Evolutionary conservation across 2,329 filamentous ascomycete genomes (phyloP), one percentile per base, ranked within the genome.

Genomic region (Tolypocladium paradoxum): DNA sequence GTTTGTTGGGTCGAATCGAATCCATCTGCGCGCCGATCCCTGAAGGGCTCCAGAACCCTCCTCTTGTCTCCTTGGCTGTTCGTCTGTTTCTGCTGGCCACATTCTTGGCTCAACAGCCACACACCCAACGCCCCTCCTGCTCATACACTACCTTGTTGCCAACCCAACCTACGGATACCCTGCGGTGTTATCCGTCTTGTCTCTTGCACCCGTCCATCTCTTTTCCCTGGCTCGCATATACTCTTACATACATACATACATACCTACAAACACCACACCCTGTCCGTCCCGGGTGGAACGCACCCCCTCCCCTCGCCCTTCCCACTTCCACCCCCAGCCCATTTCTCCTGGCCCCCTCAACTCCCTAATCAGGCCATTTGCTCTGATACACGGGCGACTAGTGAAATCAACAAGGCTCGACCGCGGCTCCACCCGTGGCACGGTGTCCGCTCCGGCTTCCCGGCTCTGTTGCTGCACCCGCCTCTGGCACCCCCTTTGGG

Each of bases 301-400:
- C 38, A 51, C 38, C 36, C 36, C 49, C 31, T 20, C 48, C 40
- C 40, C 43, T 31, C 24, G 6, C 14, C 24, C 40, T 9, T 14
- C n/a, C 40, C 14, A 18, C 16, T 16, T 31, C 16, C 43, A 46
- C 43, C 43, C 51, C 53, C 45, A 53, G 53, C 48, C 55, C 48
- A 31, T 16, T 8, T 40, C 45, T n/a, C n/a, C 45, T 20, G 16
- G 53, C 52, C 36, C 49, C 52, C 52, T 57, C 53, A 53, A 55
- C 55, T 58, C 56, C 58, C 57, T 52, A 57, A 57, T 59, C 58
- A 60, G 58, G 57, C 57, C 58, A 57, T 57, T 52, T 48, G 37
- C 52, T 57, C 56, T 58, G 53, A 55, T 57, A 54, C 56, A 52
- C 50, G 51, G 49, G 34, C 54, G 48, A 55, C 50, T 52, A 54